Evolutionary conservation across 169 alveolate genomes (phyloP).

Genomic region (Eimeria maxima): DNA sequence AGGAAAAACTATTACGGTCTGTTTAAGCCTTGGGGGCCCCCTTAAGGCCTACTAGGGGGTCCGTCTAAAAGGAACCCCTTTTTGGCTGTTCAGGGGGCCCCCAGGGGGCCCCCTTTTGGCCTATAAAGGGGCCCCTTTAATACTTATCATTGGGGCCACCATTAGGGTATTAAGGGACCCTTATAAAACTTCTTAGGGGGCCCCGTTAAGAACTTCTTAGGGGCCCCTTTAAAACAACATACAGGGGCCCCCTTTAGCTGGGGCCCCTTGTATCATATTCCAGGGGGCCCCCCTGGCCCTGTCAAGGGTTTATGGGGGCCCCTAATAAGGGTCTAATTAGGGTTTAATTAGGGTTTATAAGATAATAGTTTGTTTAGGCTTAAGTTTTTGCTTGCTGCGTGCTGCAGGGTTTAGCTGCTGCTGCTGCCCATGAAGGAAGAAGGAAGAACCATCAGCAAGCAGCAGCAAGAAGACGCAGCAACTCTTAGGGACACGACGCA

Average conservation of each 20-base stretch:
- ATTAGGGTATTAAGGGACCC: neutral
- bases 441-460: constrained; percentile 53
- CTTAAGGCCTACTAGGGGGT: neutral
- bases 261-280: neutral
- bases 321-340: neutral
- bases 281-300: constrained; percentile 17
- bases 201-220: neutral
- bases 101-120: neutral
- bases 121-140: neutral
- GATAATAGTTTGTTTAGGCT: constrained; percentile 22
- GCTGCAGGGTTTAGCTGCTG: constrained; percentile 69
- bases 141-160: neutral
- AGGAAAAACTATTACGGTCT: no score
- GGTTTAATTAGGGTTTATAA: neutral
- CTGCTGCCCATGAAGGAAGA: constrained; percentile 63
- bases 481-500: constrained; percentile 62
- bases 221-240: constrained; percentile 11
- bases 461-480: neutral
- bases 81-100: neutral
- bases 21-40: neutral
- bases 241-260: constrained; percentile 6
- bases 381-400: constrained; percentile 57
- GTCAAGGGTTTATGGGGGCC: neutral
- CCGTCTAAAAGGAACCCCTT: neutral
- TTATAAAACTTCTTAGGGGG: neutral